Evolutionary conservation across 2,329 filamentous ascomycete species (phyloP), one percentile per base, ranked within the genome.

Genomic region (Cladorrhinum sp.): DNA sequence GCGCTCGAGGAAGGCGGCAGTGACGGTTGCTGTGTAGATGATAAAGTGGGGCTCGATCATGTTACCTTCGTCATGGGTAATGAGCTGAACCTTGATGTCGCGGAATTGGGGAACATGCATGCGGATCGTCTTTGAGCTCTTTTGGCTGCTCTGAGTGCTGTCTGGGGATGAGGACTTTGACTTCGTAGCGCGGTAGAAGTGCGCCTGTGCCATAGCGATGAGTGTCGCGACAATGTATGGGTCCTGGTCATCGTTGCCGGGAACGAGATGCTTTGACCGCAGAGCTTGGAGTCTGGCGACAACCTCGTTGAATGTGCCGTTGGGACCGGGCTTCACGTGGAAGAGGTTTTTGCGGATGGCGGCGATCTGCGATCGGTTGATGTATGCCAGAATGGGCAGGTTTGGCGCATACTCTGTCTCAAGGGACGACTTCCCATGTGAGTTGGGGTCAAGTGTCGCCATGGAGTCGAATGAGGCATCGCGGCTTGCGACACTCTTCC

Each of bases 151-250:
- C 4, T 56, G 58, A 30, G 62, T 57, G 30, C 62, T 57, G 3
- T 60, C 58, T 0, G 69, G 70, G 58, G 70, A n/a, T n/a, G n/a
- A 71, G 3, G 65, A 28, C 7, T 58, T 58, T 24, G 61, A 64
- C 3, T 59, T 53, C 1, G 55, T 55, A 18, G 71, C 67, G 21
- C 55, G 64, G 67, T 86, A 85, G 60, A 82, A 82, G 52, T 81
- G 76, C 8, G 77, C 75, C 66, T 86, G 84, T 7, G 84, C 84
- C 79, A 86, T 82, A 52, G 80, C 79, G 12, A 86, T 66, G 60
- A 86, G 79, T 49, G 80, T 75, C 20, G 77, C 82, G 4, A 82
- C 73, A 36, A 85, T 74, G 60, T 82, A 79, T 0, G 80, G 74
- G 66, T 86, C 83, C 53, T 82, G 78, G 54, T 85, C 77, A 1